A percentile compares a stretch with the other conserved stretches of the same genome.
These are phyloP conservation scores for Venturia carpophila DNA, from an alignment of 2,329 filamentous ascomycete genomes.

Conservation along the genomic window DNA sequence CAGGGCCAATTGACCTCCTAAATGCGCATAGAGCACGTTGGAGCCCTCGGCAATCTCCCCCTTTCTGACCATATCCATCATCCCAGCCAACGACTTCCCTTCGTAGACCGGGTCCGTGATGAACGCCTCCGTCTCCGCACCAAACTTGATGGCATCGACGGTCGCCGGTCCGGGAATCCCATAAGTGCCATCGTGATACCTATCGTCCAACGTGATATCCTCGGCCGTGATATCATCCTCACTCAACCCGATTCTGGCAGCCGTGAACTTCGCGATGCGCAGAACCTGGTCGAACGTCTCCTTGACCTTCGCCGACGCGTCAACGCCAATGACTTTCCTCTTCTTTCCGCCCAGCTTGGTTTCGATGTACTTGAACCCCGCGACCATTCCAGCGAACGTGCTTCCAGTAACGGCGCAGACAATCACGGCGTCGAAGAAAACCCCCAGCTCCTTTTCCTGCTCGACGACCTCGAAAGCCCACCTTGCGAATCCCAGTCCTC, in stretches of 20 bases:
- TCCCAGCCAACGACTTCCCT: constrained; percentile 64
- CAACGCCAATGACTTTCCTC: constrained; percentile 58
- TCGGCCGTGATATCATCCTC: constrained; percentile 51
- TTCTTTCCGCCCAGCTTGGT: constrained; percentile 48
- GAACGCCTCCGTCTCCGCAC: constrained; percentile 60
- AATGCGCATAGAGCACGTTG: constrained; percentile 63
- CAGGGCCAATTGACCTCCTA: constrained; percentile 62
- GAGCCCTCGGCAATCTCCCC: constrained; percentile 53
- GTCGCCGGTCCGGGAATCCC: constrained; percentile 59
- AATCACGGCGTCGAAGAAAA: constrained; percentile 59
- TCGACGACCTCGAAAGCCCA: constrained; percentile 60
- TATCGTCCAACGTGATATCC: constrained; percentile 56
- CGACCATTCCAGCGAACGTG: constrained; percentile 64
- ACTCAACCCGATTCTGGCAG: constrained; percentile 54
- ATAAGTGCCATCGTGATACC: constrained; percentile 61
- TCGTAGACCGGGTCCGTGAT: constrained; percentile 72
- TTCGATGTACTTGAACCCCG: constrained; percentile 36
- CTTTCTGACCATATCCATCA: constrained; percentile 59
- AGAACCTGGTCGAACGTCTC: constrained; percentile 59
- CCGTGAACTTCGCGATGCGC: constrained; percentile 56
- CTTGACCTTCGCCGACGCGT: constrained; percentile 52
- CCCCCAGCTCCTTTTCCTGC: constrained; percentile 52
- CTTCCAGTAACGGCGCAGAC: constrained; percentile 65
- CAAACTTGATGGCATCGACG: constrained; percentile 60
- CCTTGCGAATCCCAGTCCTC: constrained; percentile 59